Evolutionary conservation across 2,329 filamentous ascomycete species (phyloP).

Genomic region (Penicillium sp.): DNA sequence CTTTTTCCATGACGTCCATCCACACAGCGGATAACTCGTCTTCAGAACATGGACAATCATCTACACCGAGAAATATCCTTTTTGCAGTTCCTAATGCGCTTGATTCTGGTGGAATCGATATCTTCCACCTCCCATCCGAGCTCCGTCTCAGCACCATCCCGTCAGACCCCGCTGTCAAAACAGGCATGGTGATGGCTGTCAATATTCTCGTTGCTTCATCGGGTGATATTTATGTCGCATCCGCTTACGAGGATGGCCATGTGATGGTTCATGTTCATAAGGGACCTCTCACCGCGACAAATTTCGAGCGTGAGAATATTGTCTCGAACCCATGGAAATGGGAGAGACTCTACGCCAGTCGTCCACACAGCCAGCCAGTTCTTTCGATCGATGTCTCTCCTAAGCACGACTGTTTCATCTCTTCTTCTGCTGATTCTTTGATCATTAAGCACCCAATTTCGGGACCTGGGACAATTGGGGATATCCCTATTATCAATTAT

Average conservation of each 20-base stretch:
- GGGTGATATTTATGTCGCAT: slow-evolving; percentile 61
- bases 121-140: slow-evolving; percentile 79
- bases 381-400: slow-evolving; percentile 67
- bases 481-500: slow-evolving; percentile 10
- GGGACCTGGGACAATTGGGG: background rate
- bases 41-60: background rate
- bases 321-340: slow-evolving; percentile 43
- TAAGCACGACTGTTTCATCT: slow-evolving; percentile 63
- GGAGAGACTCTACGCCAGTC: slow-evolving; percentile 61
- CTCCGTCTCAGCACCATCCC: slow-evolving; percentile 63
- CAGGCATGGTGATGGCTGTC: slow-evolving; percentile 84
- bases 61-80: slow-evolving; percentile 50
- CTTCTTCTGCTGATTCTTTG: slow-evolving; percentile 78
- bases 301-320: slow-evolving; percentile 15
- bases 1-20: slow-evolving; percentile 34
- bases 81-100: slow-evolving; percentile 80
- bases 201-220: slow-evolving; percentile 55
- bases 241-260: slow-evolving; percentile 84
- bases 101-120: slow-evolving; percentile 74
- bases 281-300: slow-evolving; percentile 37
- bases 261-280: slow-evolving; percentile 64
- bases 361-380: slow-evolving; percentile 76
- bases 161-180: slow-evolving; percentile 45
- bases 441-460: slow-evolving; percentile 74
- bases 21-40: slow-evolving; percentile 1